Conservation (phyloP, 441 rosid species). For the Jatropha podagrica region DNA sequence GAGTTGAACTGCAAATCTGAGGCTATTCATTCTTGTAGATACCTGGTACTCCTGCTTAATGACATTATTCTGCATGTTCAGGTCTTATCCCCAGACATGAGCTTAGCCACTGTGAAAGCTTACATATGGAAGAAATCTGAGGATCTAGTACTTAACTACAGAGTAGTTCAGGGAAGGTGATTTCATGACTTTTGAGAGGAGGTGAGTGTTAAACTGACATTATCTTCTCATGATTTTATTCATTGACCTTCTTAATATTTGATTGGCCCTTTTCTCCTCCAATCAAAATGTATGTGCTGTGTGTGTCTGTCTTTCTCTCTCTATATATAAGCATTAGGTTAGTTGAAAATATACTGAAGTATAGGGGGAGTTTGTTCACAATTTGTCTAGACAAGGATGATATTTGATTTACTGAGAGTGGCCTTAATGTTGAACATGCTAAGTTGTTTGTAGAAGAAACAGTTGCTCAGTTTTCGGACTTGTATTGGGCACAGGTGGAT, state of each 20-base stretch:
- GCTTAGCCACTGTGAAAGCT: slow-evolving; percentile 94
- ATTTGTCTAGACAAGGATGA: background rate
- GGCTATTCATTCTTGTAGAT: background rate
- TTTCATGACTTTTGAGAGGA: slow-evolving; percentile 29
- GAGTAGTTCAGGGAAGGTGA: slow-evolving; percentile 79
- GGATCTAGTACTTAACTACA: slow-evolving; percentile 91
- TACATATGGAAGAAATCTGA: slow-evolving; percentile 98
- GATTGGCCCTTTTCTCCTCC: background rate
- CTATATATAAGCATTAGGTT: background rate
- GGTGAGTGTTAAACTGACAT: slow-evolving; percentile 30
- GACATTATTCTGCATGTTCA: slow-evolving; percentile 28
- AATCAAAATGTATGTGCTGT: background rate
- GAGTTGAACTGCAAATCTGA: background rate
- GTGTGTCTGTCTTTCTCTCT: background rate
- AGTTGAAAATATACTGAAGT: background rate
- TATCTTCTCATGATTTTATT: background rate
- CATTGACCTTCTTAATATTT: background rate
- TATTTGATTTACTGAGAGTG: background rate
- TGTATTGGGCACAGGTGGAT: slow-evolving; percentile 32
- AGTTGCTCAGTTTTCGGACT: background rate
- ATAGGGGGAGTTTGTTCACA: too few relatives aligned
- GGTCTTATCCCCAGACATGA: slow-evolving; percentile 98
- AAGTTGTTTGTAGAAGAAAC: slow-evolving; percentile 7
- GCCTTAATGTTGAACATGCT: slow-evolving; percentile 8
- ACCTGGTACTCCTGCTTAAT: background rate